These are phyloP conservation scores for Colletotrichum echinochloae DNA, from an alignment of 2,329 filamentous ascomycete genomes.

Conservation along the genomic window DNA sequence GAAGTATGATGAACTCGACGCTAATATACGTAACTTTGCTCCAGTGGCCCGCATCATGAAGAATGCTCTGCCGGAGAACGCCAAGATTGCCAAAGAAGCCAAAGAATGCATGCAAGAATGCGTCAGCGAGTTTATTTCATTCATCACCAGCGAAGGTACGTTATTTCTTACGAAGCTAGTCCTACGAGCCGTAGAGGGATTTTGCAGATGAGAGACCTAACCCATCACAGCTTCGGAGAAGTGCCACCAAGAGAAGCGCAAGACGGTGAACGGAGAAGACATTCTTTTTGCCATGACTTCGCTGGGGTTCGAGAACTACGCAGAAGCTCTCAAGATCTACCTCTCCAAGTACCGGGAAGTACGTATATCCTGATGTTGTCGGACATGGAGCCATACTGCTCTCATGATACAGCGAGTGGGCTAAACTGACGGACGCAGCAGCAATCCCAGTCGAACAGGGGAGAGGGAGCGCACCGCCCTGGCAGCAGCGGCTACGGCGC, in stretches of 20 bases:
- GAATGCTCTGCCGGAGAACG: slow-evolving; percentile 94
- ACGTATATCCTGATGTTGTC: slow-evolving; percentile 54
- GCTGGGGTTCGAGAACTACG: slow-evolving; percentile 98
- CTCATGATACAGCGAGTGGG: not conserved
- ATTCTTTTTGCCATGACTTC: slow-evolving; percentile 99
- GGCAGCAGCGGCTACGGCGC: slow-evolving; percentile 66
- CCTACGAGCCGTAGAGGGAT: not conserved
- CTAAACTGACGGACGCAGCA: slow-evolving; percentile 31
- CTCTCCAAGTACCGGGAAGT: slow-evolving; percentile 98
- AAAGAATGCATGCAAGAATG: slow-evolving; percentile 99
- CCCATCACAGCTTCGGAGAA: slow-evolving; percentile 87
- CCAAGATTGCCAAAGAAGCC: slow-evolving; percentile 98
- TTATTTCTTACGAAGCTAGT: slow-evolving; percentile 39
- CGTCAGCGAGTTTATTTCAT: slow-evolving; percentile 98
- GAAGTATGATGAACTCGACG: slow-evolving; percentile 73
- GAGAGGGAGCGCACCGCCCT: slow-evolving; percentile 63
- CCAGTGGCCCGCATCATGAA: slow-evolving; percentile 99
- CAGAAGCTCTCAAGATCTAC: slow-evolving; percentile 98
- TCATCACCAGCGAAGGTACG: slow-evolving; percentile 98
- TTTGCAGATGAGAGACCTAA: slow-evolving; percentile 43
- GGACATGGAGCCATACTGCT: too few relatives aligned
- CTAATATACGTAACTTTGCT: slow-evolving; percentile 94
- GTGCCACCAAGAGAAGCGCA: slow-evolving; percentile 98
- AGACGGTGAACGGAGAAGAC: slow-evolving; percentile 98
- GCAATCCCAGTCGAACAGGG: slow-evolving; percentile 73